A percentile compares a stretch with the other conserved stretches of the same genome.
These are phyloP conservation scores for Coleophoma cylindrospora DNA, from an alignment of 2,329 filamentous ascomycete species.

Conservation along the genomic window DNA sequence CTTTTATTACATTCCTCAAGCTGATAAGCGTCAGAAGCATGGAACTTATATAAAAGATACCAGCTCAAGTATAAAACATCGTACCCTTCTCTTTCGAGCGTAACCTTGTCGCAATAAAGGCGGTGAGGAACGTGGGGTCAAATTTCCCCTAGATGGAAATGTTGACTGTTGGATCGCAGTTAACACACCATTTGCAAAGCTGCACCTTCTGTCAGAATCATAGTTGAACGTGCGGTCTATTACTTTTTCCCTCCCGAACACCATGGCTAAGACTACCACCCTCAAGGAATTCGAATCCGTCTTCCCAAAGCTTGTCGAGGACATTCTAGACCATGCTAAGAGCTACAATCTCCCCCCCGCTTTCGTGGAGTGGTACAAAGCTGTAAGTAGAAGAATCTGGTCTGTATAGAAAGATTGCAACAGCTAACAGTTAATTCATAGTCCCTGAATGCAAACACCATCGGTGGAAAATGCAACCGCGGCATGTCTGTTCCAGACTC, in stretches of 20 bases:
- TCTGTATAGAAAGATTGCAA: slow-evolving; percentile 2
- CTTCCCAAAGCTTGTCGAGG: slow-evolving; percentile 80
- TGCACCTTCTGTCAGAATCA: too few species aligned
- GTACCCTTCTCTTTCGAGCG: background rate
- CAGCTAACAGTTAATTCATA: slow-evolving; percentile 30
- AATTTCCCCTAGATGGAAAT: background rate
- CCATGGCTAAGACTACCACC: slow-evolving; percentile 66
- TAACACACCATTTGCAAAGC: too few species aligned
- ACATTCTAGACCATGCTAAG: slow-evolving; percentile 72
- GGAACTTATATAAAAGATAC: too few species aligned
- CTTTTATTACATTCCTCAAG: too few species aligned
- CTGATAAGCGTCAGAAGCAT: too few species aligned
- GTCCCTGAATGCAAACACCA: slow-evolving; percentile 79
- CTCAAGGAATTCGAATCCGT: slow-evolving; percentile 85
- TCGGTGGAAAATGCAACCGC: slow-evolving; percentile 97
- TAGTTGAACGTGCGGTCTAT: too few species aligned
- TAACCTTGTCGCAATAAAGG: background rate
- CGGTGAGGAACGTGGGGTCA: background rate
- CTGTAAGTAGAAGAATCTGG: slow-evolving; percentile 10
- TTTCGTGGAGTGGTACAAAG: slow-evolving; percentile 79
- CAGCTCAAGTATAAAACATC: too few species aligned
- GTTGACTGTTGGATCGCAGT: background rate
- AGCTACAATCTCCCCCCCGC: slow-evolving; percentile 78
- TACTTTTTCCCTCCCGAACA: slow-evolving; percentile 10
- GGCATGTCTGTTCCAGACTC: slow-evolving; percentile 97